Evolutionary conservation across 208 protist genomes (phyloP), one percentile per base, ranked within the genome.

Genomic region (Leishmania mexicana): DNA sequence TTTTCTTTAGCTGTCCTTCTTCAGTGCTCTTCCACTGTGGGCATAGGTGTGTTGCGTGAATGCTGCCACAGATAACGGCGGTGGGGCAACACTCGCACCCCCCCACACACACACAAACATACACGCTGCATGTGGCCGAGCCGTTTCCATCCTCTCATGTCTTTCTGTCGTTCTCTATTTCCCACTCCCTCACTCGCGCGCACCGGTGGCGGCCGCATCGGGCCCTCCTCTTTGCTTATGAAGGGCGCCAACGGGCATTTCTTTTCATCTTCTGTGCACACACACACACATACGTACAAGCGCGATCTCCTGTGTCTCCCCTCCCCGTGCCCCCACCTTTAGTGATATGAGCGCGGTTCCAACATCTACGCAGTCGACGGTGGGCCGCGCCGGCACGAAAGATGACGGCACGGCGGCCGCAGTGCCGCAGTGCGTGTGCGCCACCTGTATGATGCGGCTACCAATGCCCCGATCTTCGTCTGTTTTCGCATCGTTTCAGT

Each of bases 401-500:
- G 81, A 79, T 7, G 76, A 85, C 42, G 62, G 58, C 28, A 47
- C 24, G 24, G 64, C 31, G 84, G 53, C 83, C 28, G 35, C 70
- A 51, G 76, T 62, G 68, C 75, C 84, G 73, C 79, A 92, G 84
- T 97, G 92, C 81, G 84, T 96, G 21, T 97, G 95, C 81, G 88
- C 91, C 40, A 96, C 90, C 42, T 97, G 95, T 80, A 83, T 94
- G 68, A 87, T 90, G 45, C 85, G 86, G 17, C 70, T 93, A 42
- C 78, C 83, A 38, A 86, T 96, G 40, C 95, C 95, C 3, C 87
- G 93, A 17, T 77, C 94, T 15, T 86, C 88, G 35, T 75, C 87
- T 15, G 85, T 81, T 24, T 87, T 85, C 62, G 89, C 88, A 38
- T 87, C 90, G 17, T 93, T 94, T 87, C 94, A 96, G 81, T 97